phyloP scores from a whole-genome alignment of 495 filamentous ascomycete genomes.

The Pyronema domesticum region DNA sequence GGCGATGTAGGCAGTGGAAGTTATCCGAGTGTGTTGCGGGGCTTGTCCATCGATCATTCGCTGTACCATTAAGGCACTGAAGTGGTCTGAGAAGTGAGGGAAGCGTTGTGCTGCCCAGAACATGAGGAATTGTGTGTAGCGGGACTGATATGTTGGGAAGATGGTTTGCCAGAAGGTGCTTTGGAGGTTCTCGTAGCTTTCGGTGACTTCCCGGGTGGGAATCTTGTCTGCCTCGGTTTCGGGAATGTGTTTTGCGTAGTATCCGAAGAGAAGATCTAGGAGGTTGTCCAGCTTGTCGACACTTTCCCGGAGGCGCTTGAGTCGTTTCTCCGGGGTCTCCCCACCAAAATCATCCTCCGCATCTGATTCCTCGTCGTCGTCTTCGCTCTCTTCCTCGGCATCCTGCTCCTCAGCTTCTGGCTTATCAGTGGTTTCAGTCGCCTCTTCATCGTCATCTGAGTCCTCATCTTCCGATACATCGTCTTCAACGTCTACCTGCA shows the following conservation, averaged over 20 bases:
- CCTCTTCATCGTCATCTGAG: slow-evolving; percentile 31
- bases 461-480: slow-evolving; percentile 24
- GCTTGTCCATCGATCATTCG: slow-evolving; percentile 45
- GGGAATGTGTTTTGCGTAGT: slow-evolving; percentile 53
- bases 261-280: slow-evolving; percentile 70
- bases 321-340: not conserved
- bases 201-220: slow-evolving; percentile 28
- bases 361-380: slow-evolving; percentile 32
- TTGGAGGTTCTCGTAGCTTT: slow-evolving; percentile 52
- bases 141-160: slow-evolving; percentile 69
- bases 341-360: slow-evolving; percentile 18
- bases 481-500: slow-evolving; percentile 41
- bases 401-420: slow-evolving; percentile 33
- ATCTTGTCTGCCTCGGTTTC: slow-evolving; percentile 27
- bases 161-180: slow-evolving; percentile 70
- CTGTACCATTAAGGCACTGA: slow-evolving; percentile 58
- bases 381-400: slow-evolving; percentile 44
- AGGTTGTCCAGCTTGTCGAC: slow-evolving; percentile 87
- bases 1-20: slow-evolving; percentile 78
- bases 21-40: slow-evolving; percentile 53
- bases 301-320: slow-evolving; percentile 53
- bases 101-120: slow-evolving; percentile 82
- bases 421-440: slow-evolving; percentile 29
- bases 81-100: slow-evolving; percentile 54
- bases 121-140: slow-evolving; percentile 76